Evolutionary conservation across 164 flowering plant genomes (phyloP).

Genomic region (Litsea cubeba): DNA sequence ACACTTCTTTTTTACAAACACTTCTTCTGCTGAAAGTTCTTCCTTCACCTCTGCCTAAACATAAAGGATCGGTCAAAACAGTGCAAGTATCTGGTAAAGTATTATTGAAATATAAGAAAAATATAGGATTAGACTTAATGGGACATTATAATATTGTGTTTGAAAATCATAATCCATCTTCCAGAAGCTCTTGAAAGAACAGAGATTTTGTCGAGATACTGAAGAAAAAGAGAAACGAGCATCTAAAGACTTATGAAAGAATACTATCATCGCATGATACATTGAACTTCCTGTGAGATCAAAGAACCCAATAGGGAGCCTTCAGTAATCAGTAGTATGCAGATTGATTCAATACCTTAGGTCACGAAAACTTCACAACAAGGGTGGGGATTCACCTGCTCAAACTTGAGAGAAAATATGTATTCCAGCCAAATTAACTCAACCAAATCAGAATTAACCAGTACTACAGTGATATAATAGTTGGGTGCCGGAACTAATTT

Average conservation of each 20-base stretch:
- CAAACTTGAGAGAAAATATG: neutral
- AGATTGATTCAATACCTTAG: neutral
- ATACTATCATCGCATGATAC: no score
- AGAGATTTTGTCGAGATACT: no score
- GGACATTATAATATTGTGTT: no score
- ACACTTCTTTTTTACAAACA: conserved; percentile 47
- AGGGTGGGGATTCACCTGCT: no score
- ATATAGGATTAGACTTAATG: no score
- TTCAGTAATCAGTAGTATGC: neutral
- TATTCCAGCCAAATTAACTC: neutral
- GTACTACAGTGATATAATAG: neutral
- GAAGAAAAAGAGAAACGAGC: no score
- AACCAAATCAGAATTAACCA: neutral
- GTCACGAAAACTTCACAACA: no score
- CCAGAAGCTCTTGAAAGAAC: no score
- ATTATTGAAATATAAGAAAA: no score
- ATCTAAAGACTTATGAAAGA: no score
- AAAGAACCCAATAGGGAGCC: neutral
- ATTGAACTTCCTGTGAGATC: neutral
- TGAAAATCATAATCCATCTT: no score
- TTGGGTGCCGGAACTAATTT: neutral
- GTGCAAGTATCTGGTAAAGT: neutral
- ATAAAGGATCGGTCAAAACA: neutral
- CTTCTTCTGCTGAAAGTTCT: conserved; percentile 78
- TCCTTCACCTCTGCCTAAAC: conserved; percentile 80